Percentiles rank a stretch among this genome's conserved stretches.
These are phyloP conservation scores for Neofusicoccum sp. DNA, from an alignment of 2,329 filamentous ascomycete genomes.

Conservation along the genomic window DNA sequence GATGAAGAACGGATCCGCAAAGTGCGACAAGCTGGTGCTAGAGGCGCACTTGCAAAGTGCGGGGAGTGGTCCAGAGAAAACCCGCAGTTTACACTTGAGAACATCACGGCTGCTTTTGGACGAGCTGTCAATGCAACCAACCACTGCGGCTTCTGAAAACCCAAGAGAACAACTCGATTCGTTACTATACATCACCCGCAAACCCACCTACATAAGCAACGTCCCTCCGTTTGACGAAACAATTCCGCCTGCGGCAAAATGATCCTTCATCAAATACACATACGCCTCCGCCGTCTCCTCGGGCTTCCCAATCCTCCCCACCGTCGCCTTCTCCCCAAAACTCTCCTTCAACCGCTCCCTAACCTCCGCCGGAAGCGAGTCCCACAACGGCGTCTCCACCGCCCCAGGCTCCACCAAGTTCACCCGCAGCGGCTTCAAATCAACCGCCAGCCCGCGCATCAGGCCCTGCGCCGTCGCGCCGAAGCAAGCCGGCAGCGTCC, in stretches of 20 bases:
- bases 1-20: constrained; percentile 16
- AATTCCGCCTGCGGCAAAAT: constrained; percentile 48
- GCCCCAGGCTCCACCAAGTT: constrained; percentile 63
- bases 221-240: constrained; percentile 47
- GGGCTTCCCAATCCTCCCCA: constrained; percentile 30
- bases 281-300: constrained; percentile 48
- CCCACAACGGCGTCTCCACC: constrained; percentile 49
- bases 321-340: constrained; percentile 31
- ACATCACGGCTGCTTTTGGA: neutral
- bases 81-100: neutral
- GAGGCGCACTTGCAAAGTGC: constrained; percentile 33
- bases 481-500: constrained; percentile 33
- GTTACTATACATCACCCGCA: neutral
- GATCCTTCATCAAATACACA: constrained; percentile 52
- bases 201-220: neutral
- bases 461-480: constrained; percentile 43
- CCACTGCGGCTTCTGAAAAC: too few relatives aligned
- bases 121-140: neutral
- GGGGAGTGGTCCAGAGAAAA: constrained; percentile 28
- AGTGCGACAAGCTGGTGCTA: constrained; percentile 29
- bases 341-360: constrained; percentile 25
- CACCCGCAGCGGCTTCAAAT: constrained; percentile 65
- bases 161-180: too few relatives aligned
- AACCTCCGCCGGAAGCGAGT: constrained; percentile 22
- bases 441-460: constrained; percentile 60